Conservation (phyloP, 345 rosid genomes). For the Ceriops zippeliana region DNA sequence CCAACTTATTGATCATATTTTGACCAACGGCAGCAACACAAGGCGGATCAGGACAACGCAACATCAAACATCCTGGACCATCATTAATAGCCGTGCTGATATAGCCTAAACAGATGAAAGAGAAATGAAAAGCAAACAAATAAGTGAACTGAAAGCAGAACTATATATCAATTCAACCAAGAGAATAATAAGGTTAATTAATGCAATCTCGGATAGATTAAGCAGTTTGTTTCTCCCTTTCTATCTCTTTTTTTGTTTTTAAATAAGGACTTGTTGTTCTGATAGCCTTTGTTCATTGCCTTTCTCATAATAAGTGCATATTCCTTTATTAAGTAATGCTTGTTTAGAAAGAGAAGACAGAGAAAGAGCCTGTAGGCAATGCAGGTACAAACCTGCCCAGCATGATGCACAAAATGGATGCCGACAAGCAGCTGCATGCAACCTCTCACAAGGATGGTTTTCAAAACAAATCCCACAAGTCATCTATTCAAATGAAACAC, state of each 20-base stretch:
- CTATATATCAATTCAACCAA: not conserved
- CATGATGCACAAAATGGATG: slow-evolving; percentile 32
- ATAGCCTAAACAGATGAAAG: slow-evolving; percentile 20
- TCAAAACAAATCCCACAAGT: slow-evolving; percentile 38
- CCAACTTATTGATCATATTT: slow-evolving; percentile 30
- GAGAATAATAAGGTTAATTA: not conserved
- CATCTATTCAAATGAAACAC: slow-evolving; percentile 18
- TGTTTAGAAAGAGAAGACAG: slow-evolving; percentile 4
- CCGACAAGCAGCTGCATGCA: slow-evolving; percentile 32
- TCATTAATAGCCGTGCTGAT: slow-evolving; percentile 35
- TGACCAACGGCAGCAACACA: slow-evolving; percentile 36
- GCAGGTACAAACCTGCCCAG: slow-evolving; percentile 26
- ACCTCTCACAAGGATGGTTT: slow-evolving; percentile 14
- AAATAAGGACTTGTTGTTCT: no score
- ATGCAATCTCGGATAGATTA: not conserved
- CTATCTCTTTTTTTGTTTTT: no score
- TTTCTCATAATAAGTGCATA: no score
- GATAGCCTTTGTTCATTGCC: no score
- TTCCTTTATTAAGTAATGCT: not conserved
- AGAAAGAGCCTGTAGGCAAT: not conserved
- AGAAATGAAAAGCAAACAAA: not conserved
- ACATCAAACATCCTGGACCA: slow-evolving; percentile 42
- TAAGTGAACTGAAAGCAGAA: not conserved
- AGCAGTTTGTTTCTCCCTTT: no score
- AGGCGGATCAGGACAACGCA: slow-evolving; percentile 41